phyloP scores from a whole-genome alignment of 495 filamentous ascomycete genomes.

The Bacidia rubella region DNA sequence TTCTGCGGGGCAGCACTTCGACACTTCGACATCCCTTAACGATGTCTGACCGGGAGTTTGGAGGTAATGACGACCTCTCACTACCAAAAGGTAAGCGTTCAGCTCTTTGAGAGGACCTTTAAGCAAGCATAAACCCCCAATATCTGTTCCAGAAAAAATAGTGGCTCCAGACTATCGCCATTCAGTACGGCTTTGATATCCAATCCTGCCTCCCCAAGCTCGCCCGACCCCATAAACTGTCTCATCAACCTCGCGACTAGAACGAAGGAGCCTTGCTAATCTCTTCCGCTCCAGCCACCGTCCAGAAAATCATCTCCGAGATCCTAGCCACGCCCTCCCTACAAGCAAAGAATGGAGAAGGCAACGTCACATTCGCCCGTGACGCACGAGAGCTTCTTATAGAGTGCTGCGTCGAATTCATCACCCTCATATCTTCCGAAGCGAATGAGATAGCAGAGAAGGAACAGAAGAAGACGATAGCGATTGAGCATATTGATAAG shows the following conservation, averaged over 20 bases:
- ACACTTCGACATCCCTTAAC: constrained; percentile 9
- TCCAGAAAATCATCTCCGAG: constrained; percentile 93
- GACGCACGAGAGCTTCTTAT: constrained; percentile 91
- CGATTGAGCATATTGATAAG: constrained; percentile 88
- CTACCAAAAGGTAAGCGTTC: constrained; percentile 68
- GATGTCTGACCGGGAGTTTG: constrained; percentile 91
- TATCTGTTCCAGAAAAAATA: no score
- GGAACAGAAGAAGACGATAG: constrained; percentile 97
- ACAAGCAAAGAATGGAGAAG: constrained; percentile 8
- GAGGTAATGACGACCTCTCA: constrained; percentile 77
- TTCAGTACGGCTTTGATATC: no score
- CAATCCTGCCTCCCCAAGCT: no score
- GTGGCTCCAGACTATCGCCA: no score
- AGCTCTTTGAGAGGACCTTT: not conserved
- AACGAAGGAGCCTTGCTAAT: no score
- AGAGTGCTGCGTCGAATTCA: constrained; percentile 98
- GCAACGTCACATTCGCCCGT: constrained; percentile 67
- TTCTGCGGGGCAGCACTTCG: not conserved
- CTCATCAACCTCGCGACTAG: constrained; percentile 1
- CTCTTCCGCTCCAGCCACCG: constrained; percentile 55
- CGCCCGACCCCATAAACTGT: not conserved
- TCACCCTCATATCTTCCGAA: constrained; percentile 90
- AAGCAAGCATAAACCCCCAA: no score
- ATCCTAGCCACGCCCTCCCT: constrained; percentile 54
- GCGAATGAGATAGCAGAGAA: constrained; percentile 98